These are phyloP conservation scores for Ascobolus immersus DNA, from an alignment of 495 filamentous ascomycete species.

Conservation along the genomic window DNA sequence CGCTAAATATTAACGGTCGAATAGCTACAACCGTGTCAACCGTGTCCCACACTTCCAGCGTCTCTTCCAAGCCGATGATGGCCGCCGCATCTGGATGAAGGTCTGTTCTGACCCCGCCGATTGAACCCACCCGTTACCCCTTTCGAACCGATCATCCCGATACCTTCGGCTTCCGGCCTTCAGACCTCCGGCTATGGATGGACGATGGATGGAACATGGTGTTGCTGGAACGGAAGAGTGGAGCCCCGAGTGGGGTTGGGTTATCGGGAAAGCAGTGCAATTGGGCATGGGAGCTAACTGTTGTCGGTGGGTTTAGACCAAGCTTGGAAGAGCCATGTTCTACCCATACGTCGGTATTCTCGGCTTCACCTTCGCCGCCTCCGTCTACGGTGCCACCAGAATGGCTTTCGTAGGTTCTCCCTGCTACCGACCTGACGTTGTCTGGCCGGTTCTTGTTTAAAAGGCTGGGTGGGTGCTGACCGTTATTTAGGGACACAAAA, in stretches of 20 bases:
- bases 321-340: slow-evolving; percentile 31
- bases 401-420: slow-evolving; percentile 27
- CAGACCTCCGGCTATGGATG: not conserved
- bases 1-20: too few species aligned
- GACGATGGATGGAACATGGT: not conserved
- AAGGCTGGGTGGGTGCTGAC: too few species aligned
- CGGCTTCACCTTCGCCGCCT: slow-evolving; percentile 21
- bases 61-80: slow-evolving; percentile 28
- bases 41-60: slow-evolving; percentile 44
- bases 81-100: slow-evolving; percentile 35
- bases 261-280: not conserved
- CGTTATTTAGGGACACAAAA: too few species aligned
- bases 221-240: not conserved
- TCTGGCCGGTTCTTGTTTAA: too few species aligned
- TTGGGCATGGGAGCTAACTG: not conserved
- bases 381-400: slow-evolving; percentile 29
- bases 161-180: not conserved
- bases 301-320: slow-evolving; percentile 21
- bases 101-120: slow-evolving; percentile 21
- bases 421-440: too few species aligned
- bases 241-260: not conserved
- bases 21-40: slow-evolving; percentile 47
- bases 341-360: slow-evolving; percentile 39
- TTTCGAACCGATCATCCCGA: too few species aligned
- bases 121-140: too few species aligned